These are phyloP conservation scores for Suhomyces sp. DNA, from an alignment of 805 yeast species.

Conservation along the genomic window DNA sequence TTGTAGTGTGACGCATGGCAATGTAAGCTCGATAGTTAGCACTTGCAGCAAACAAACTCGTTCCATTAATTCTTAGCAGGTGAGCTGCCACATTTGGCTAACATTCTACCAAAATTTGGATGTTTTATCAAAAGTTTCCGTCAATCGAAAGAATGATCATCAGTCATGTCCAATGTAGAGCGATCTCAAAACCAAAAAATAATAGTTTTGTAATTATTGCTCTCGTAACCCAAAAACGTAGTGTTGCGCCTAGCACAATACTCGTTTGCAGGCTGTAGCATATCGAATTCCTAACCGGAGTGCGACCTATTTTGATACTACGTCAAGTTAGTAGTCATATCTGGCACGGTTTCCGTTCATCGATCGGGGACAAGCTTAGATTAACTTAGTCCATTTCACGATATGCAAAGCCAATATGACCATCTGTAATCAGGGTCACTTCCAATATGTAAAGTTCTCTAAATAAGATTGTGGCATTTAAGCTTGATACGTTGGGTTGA, in stretches of 20 bases:
- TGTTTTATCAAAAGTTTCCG: not conserved
- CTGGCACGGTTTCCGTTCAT: not conserved
- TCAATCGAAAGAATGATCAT: not conserved
- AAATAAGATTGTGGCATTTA: too few species aligned
- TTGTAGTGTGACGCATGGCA: not conserved
- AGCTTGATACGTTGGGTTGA: too few species aligned
- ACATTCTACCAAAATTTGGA: not conserved
- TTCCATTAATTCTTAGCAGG: not conserved
- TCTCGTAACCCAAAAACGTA: not conserved
- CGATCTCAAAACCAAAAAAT: not conserved
- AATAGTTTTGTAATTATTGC: not conserved
- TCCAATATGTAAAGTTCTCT: too few species aligned
- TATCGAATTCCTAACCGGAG: not conserved
- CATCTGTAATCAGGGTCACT: too few species aligned
- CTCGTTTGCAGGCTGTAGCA: not conserved
- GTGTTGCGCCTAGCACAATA: not conserved
- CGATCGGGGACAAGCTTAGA: not conserved
- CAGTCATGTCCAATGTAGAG: not conserved
- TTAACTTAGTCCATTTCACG: too few species aligned
- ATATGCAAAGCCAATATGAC: too few species aligned
- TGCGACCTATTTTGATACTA: not conserved
- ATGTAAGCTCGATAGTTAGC: not conserved
- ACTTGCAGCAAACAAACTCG: not conserved
- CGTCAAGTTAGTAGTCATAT: not conserved
- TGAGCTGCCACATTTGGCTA: not conserved